Evolutionary conservation across 2,329 filamentous ascomycete genomes (phyloP).

Genomic region (Trichophyton mentagrophytes): DNA sequence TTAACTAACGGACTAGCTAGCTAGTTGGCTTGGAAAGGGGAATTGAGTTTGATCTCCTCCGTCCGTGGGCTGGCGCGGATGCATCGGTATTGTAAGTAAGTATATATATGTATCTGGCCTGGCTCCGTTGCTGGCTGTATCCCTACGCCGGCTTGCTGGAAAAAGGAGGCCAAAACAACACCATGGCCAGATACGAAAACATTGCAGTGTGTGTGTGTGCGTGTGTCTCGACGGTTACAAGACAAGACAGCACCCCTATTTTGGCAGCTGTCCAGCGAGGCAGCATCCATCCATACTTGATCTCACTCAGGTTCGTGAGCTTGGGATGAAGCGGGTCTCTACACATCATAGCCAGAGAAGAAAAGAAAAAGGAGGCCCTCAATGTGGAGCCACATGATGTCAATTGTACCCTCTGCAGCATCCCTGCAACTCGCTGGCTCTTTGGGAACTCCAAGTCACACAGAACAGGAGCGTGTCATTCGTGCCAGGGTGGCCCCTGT

Average conservation of each 20-base stretch:
- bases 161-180: neutral
- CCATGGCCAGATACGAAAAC: neutral
- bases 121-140: neutral
- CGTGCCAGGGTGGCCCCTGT: neutral
- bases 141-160: neutral
- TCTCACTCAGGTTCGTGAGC: neutral
- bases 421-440: neutral
- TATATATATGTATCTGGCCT: neutral
- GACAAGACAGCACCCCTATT: no score
- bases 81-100: neutral
- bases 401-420: neutral
- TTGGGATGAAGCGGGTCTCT: neutral
- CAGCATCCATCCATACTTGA: neutral
- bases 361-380: neutral
- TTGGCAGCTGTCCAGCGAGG: neutral
- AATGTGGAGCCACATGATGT: neutral
- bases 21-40: neutral
- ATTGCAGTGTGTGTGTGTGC: no score
- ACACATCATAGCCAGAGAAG: neutral
- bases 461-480: neutral
- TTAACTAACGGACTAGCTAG: neutral
- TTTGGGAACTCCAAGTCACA: neutral
- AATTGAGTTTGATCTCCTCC: constrained; percentile 1
- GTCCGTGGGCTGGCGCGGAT: neutral
- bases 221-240: neutral